Conservation (phyloP, 2,329 filamentous ascomycete genomes). For the Fusarium guadeloupense region DNA sequence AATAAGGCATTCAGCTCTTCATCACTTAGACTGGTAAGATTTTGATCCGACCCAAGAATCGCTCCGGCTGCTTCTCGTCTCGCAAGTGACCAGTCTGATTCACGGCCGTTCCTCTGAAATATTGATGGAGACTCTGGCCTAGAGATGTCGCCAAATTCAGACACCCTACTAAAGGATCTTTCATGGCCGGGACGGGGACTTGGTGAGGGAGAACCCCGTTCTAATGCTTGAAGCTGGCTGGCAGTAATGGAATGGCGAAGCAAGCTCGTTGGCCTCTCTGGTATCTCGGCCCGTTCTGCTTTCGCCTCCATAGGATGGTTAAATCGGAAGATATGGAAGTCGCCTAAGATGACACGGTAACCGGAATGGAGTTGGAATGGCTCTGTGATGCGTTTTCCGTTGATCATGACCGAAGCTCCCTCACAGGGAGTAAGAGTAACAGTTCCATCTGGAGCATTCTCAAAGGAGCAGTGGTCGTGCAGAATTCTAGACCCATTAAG, state of each 20-base stretch:
- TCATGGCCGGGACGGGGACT: slow-evolving; percentile 76
- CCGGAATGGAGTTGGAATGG: slow-evolving; percentile 88
- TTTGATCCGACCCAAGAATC: slow-evolving; percentile 89
- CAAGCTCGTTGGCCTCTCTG: slow-evolving; percentile 70
- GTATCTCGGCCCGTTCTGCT: slow-evolving; percentile 84
- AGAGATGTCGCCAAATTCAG: slow-evolving; percentile 76
- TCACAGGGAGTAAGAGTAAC: slow-evolving; percentile 92
- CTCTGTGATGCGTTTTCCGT: slow-evolving; percentile 88
- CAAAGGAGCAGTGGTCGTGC: slow-evolving; percentile 91
- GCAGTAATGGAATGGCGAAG: slow-evolving; percentile 82
- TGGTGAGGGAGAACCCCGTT: slow-evolving; percentile 66
- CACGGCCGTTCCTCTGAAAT: slow-evolving; percentile 70
- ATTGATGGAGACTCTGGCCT: slow-evolving; percentile 83
- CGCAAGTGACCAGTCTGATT: slow-evolving; percentile 95
- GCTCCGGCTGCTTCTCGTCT: slow-evolving; percentile 92
- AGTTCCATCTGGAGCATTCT: slow-evolving; percentile 84
- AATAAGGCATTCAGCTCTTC: slow-evolving; percentile 94
- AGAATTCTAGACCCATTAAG: slow-evolving; percentile 94
- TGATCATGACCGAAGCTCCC: slow-evolving; percentile 98
- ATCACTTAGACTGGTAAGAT: slow-evolving; percentile 87
- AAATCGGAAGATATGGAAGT: slow-evolving; percentile 99
- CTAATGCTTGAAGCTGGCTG: slow-evolving; percentile 68
- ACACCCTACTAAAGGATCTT: slow-evolving; percentile 80
- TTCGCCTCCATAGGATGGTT: slow-evolving; percentile 97
- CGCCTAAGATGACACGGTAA: slow-evolving; percentile 92